Evolutionary conservation across 228 moss, liverwort and hornwort species (phyloP), one percentile per base, ranked within the genome.

Genomic region (Sphagnum magellanicum): DNA sequence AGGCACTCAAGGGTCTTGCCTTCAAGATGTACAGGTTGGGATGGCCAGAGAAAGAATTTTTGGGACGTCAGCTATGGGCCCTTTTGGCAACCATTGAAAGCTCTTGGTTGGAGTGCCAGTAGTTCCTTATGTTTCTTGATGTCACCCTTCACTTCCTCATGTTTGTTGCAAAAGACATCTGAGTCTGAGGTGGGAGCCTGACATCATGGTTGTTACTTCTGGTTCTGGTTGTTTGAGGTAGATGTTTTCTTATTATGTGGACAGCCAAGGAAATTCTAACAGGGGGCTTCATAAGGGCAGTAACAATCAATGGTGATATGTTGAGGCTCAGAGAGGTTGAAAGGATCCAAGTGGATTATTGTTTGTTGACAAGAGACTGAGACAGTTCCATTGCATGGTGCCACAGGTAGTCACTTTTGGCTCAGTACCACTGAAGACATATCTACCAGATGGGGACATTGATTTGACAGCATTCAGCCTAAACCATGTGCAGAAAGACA

Each of bases 391-490:
- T 32, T 32, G 3, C 32, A 32, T 32, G 32, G n/a, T 68, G 66
- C 69, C 67, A 5, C 76, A 87, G 90, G 93, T 93, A 48, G 79
- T 74, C 65, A 84, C 77, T 61, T 91, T 80, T 16, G 91, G 94
- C 10, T 91, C 91, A n/a, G 91, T 91, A 53, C 90, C 91, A 46
- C 79, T 94, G 53, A 88, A 84, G 61, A 89, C 91, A 0, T 94
- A 91, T 66, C 76, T 91, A 16, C 91, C 89, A 16, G 87, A 91
- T 78, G 93, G 93, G 50, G 93, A 93, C 78, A 89, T 93, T 69
- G 93, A 93, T 79, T 79, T 93, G 5, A 89, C 89, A 32, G 81
- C 85, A 16, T 51, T 91, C n/a, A 84, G 85, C 72, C 79, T 69
- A 79, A 81, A 78, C 78, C 77, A 63, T 13, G 76, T 74, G 48